Conservation (phyloP, 2,329 filamentous ascomycete species). For the Sporothrix inflata region DNA sequence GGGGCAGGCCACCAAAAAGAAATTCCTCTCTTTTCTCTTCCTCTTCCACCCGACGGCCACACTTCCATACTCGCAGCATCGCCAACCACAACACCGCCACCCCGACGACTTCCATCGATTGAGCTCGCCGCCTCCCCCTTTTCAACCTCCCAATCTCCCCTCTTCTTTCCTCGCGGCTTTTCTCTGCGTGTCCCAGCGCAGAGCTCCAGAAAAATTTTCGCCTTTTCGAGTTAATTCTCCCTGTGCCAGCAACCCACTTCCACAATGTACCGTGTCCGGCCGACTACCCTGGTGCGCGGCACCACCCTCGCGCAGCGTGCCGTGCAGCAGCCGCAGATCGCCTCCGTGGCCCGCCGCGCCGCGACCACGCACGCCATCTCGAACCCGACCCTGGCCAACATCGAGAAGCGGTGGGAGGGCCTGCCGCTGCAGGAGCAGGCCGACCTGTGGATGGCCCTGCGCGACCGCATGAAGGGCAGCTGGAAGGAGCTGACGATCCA, state of each 20-base stretch:
- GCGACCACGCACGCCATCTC: constrained; percentile 88
- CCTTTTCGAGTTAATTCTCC: constrained; percentile 5
- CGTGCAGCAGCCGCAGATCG: constrained; percentile 46
- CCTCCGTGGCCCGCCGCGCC: constrained; percentile 50
- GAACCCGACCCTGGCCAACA: constrained; percentile 95
- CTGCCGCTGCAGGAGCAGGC: constrained; percentile 99
- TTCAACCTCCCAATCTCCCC: constrained; percentile 12
- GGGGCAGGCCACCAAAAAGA: constrained; percentile 14
- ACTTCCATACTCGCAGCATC: constrained; percentile 1
- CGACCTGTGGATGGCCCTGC: constrained; percentile 96
- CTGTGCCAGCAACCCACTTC: neutral
- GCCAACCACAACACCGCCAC: constrained; percentile 16
- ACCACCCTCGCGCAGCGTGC: constrained; percentile 31
- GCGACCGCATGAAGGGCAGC: constrained; percentile 98
- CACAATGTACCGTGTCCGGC: constrained; percentile 60
- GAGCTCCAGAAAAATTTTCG: constrained; percentile 27
- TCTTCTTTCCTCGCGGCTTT: neutral
- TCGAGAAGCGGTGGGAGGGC: constrained; percentile 98
- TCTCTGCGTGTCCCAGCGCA: constrained; percentile 13
- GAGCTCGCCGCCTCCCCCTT: constrained; percentile 13
- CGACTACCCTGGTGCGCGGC: constrained; percentile 58
- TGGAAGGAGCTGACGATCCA: constrained; percentile 94
- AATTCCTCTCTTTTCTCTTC: constrained; percentile 29
- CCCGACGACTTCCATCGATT: constrained; percentile 13
- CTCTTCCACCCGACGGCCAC: constrained; percentile 29